Evolutionary conservation across 768 basidiomycete genomes (phyloP).

Genomic region (Lactarius sp.): DNA sequence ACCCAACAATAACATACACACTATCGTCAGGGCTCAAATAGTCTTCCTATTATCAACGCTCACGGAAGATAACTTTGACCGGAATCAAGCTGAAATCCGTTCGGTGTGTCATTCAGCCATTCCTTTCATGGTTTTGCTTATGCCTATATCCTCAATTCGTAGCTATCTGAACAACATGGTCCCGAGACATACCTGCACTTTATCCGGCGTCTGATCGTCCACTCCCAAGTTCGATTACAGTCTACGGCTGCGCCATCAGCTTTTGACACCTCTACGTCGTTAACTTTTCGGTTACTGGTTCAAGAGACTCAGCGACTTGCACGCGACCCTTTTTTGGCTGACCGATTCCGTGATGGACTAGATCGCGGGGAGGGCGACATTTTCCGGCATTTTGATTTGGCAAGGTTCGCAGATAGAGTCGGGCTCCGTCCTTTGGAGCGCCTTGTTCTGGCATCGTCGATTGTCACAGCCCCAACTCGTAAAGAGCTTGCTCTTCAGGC

Average conservation of each 20-base stretch:
- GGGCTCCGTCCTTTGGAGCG: slow-evolving; percentile 76
- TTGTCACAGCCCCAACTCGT: slow-evolving; percentile 59
- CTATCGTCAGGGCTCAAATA: slow-evolving; percentile 95
- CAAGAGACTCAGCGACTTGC: slow-evolving; percentile 88
- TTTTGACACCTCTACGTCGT: slow-evolving; percentile 68
- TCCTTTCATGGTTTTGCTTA: slow-evolving; percentile 22
- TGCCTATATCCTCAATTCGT: slow-evolving; percentile 25
- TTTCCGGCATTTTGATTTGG: slow-evolving; percentile 78
- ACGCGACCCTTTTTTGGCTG: slow-evolving; percentile 84
- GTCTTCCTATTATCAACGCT: slow-evolving; percentile 95
- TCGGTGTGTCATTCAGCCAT: slow-evolving; percentile 56
- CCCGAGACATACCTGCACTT: slow-evolving; percentile 97
- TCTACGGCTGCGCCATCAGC: slow-evolving; percentile 55
- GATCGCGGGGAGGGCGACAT: slow-evolving; percentile 83
- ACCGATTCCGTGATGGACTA: slow-evolving; percentile 85
- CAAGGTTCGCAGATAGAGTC: slow-evolving; percentile 76
- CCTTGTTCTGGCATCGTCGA: slow-evolving; percentile 69
- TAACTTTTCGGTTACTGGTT: slow-evolving; percentile 79
- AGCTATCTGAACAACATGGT: slow-evolving; percentile 97
- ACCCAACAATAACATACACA: slow-evolving; percentile 81
- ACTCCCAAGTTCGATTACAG: slow-evolving; percentile 69
- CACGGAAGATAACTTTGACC: slow-evolving; percentile 94
- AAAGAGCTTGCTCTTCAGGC: slow-evolving; percentile 59
- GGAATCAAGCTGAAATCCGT: slow-evolving; percentile 91
- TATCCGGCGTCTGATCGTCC: slow-evolving; percentile 90